Percentiles rank a stretch among this genome's conserved stretches.
These are phyloP conservation scores for Pseudogymnoascus sp. DNA, from an alignment of 2,329 filamentous ascomycete species.

Conservation along the genomic window DNA sequence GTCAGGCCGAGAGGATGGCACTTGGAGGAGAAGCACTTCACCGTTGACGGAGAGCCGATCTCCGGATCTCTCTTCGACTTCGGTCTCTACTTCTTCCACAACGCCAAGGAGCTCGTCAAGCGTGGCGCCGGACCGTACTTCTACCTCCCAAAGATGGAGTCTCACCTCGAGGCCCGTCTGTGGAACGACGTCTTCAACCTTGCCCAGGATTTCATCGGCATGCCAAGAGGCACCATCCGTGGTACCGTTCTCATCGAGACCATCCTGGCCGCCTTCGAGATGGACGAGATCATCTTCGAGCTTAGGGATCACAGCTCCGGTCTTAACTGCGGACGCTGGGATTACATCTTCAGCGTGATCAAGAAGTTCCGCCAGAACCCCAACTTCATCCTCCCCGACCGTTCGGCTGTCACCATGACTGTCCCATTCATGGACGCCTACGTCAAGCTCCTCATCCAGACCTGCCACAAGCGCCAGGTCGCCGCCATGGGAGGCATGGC, in stretches of 20 bases:
- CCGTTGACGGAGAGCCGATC: slow-evolving; percentile 88
- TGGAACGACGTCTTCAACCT: slow-evolving; percentile 99
- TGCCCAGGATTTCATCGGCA: slow-evolving; percentile 83
- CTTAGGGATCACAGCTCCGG: slow-evolving; percentile 92
- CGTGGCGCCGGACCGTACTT: slow-evolving; percentile 89
- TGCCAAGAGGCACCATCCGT: slow-evolving; percentile 85
- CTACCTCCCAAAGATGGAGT: slow-evolving; percentile 97
- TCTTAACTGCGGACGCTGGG: slow-evolving; percentile 97
- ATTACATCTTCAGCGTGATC: slow-evolving; percentile 99
- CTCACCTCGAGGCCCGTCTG: slow-evolving; percentile 88
- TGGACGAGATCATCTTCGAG: slow-evolving; percentile 99
- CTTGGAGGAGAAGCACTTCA: slow-evolving; percentile 96
- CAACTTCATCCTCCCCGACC: slow-evolving; percentile 88
- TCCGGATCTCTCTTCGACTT: slow-evolving; percentile 93
- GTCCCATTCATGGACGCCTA: slow-evolving; percentile 98
- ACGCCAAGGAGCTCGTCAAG: slow-evolving; percentile 78
- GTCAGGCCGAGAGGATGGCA: slow-evolving; percentile 96
- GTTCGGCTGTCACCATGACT: slow-evolving; percentile 89
- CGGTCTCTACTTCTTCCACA: slow-evolving; percentile 98
- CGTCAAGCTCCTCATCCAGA: slow-evolving; percentile 94
- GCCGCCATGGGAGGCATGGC: slow-evolving; percentile 99
- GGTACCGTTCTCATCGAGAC: slow-evolving; percentile 96
- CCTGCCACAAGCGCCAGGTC: slow-evolving; percentile 92
- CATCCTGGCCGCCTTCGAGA: slow-evolving; percentile 95
- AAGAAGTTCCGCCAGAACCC: slow-evolving; percentile 98